Evolutionary conservation across 2,329 filamentous ascomycete species (phyloP), one percentile per base, ranked within the genome.

Genomic region (Exserohilum turcica): DNA sequence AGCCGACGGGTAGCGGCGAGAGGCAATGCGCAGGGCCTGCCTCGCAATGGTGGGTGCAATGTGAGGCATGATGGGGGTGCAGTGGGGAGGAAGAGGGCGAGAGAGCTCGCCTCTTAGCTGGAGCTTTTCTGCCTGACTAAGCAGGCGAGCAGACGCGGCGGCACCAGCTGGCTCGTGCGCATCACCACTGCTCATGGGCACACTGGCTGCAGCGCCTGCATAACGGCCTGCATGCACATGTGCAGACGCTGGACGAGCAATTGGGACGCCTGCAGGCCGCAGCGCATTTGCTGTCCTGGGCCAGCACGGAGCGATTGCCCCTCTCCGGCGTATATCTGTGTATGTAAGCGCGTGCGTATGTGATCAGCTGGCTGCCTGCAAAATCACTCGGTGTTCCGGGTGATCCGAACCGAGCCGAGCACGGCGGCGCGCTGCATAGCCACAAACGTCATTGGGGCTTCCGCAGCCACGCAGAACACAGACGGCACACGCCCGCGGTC

Each of bases 11-110:
- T 81, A 73, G 31, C 81, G 79, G 58, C 82, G 78, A 56, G 80
- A 77, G 64, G 80, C 84, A 68, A 79, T 77, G 64, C 81, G 79
- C 52, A 90, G 86, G 65, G 88, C 89, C 82, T 92, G 89, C 80
- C 90, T 87, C 77, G 91, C 80, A 67, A 86, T 84, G 70, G 83
- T 82, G 56, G 89, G 86, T 76, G 87, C 82, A 44, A 79, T 66
- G 55, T 74, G 68, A 24, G 79, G 74, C 79, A 82, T 82, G 67
- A 56, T 57, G 63, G 13, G 43, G 33, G 32, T 47, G 62, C 38
- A 52, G 60, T 44, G 55, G n/a, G 15, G 43, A 45, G 49, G 48
- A 43, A 43, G 39, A 46, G 9, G 24, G 33, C 36, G 49, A 18
- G 18, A 15, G 45, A 53, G 31, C 31, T 48, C 35, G 48, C 48